Base-by-base conservation (phyloP, 2,329 filamentous ascomycete species). In the Verticillium albo-atrum region DNA sequence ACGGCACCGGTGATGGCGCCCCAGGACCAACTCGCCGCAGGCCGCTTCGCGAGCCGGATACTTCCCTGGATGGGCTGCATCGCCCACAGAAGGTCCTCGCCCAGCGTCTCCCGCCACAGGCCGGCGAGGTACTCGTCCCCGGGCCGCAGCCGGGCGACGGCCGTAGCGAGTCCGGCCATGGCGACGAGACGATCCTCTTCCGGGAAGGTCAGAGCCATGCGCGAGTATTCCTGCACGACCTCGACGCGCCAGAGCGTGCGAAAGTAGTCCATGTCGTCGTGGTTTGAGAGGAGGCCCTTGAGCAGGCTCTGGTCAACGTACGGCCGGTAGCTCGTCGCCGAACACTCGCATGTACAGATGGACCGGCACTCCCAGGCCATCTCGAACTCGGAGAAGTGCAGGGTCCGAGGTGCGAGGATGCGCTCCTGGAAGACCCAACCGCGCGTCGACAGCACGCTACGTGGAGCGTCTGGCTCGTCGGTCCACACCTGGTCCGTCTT, bases 1-100 rank as follows among this genome's bases (percentile, higher is more conserved):
- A 53, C 27, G 10, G 25, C 27, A 6, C 51, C 51, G 14, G 51
- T 53, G 26, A 53, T 26, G 26, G 51, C 28, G 5, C 14, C 51
- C 51, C 51, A 53, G 12, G 59, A 69, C 53, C 64, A 67, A 42
- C 63, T 78, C 56, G 60, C 68, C 20, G 62, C 61, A 14, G 14
- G 25, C 15, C 51, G 14, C 25, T 9, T 4, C 26, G 27, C 20
- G 27, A 53, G 25, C 6, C 51, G 51, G 14, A 14, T 15, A n/a
- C 51, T 53, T 15, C 25, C 27, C 14, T 53, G 14, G 25, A 27
- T 9, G 10, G 27, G 51, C 14, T 27, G 27, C 3, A 53, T 26
- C 26, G 51, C 51, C 51, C 51, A 53, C 25, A 53, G 26, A 14
- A 53, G 51, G 26, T 53, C 51, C 12, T 53, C 25, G 14, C 10